These are phyloP conservation scores for Diaporthe ampelina DNA, from an alignment of 2,329 filamentous ascomycete genomes.

Conservation along the genomic window DNA sequence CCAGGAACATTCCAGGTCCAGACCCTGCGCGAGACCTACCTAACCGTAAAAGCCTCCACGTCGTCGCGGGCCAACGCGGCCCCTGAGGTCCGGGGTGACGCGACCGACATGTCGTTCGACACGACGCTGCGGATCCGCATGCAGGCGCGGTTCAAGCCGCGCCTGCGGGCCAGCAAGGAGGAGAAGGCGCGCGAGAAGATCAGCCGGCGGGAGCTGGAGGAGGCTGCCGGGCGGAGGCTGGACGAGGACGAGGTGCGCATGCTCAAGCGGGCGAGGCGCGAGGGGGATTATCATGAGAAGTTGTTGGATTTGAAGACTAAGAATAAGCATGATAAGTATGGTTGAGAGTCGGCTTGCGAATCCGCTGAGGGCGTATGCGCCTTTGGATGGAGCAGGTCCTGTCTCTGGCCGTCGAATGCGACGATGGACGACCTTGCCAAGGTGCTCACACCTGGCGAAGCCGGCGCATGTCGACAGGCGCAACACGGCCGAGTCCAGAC, in stretches of 20 bases:
- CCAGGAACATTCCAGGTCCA: constrained; percentile 82
- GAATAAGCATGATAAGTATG: constrained; percentile 91
- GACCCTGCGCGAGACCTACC: constrained; percentile 78
- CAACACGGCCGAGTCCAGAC: neutral
- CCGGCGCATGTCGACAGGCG: no score
- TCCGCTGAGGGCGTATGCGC: no score
- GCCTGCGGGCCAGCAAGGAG: constrained; percentile 82
- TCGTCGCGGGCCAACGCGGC: constrained; percentile 62
- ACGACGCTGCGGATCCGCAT: constrained; percentile 87
- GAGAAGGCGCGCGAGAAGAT: constrained; percentile 89
- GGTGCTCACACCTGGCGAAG: neutral
- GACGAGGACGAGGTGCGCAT: constrained; percentile 88
- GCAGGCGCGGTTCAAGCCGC: constrained; percentile 95
- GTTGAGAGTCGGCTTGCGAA: constrained; percentile 50
- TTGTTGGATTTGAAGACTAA: constrained; percentile 91
- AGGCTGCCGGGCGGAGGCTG: constrained; percentile 80
- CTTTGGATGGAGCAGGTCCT: neutral
- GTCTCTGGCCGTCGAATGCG: no score
- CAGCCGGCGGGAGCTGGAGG: constrained; percentile 86
- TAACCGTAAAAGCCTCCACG: constrained; percentile 71
- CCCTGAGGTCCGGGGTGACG: constrained; percentile 83
- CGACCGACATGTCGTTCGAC: constrained; percentile 74
- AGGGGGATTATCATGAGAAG: constrained; percentile 92
- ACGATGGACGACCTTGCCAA: rapidly evolving
- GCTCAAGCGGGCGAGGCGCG: constrained; percentile 84